Conservation (phyloP, 2,329 filamentous ascomycete genomes). For the Lecanicillium sp. region DNA sequence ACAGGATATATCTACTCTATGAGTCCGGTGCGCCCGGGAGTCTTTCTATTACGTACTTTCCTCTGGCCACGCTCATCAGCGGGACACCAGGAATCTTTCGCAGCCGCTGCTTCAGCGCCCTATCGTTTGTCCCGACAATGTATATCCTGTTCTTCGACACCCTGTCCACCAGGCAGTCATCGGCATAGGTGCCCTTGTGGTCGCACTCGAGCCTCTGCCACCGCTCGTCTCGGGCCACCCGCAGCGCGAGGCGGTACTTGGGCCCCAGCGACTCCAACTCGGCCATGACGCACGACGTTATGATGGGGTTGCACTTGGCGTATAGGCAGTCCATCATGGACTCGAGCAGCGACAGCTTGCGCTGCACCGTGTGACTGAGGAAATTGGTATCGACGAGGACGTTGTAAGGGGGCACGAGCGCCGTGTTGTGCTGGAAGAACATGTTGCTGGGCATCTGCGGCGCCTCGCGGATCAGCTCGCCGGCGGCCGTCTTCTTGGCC, state of each 20-base stretch:
- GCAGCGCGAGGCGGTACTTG: conserved; percentile 79
- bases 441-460: conserved; percentile 75
- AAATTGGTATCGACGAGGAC: conserved; percentile 87
- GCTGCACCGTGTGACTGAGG: conserved; percentile 80
- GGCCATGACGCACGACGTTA: conserved; percentile 70
- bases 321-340: conserved; percentile 92
- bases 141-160: conserved; percentile 69
- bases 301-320: conserved; percentile 82
- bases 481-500: conserved; percentile 45
- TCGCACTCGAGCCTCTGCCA: conserved; percentile 83
- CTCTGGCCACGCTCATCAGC: conserved; percentile 73
- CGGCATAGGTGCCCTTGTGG: conserved; percentile 76
- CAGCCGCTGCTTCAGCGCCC: conserved; percentile 73
- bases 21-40: conserved; percentile 72
- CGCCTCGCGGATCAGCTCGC: conserved; percentile 67
- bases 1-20: conserved; percentile 10
- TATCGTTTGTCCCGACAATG: conserved; percentile 70
- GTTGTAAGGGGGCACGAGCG: conserved; percentile 73
- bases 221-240: conserved; percentile 81
- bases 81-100: conserved; percentile 64
- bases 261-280: conserved; percentile 84
- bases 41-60: conserved; percentile 92
- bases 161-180: conserved; percentile 77
- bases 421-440: conserved; percentile 86
- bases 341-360: conserved; percentile 80